Evolutionary conservation across 139 green algal species (phyloP), one percentile per base, ranked within the genome.

Genomic region (Chlamydomonas sphaeroides): DNA sequence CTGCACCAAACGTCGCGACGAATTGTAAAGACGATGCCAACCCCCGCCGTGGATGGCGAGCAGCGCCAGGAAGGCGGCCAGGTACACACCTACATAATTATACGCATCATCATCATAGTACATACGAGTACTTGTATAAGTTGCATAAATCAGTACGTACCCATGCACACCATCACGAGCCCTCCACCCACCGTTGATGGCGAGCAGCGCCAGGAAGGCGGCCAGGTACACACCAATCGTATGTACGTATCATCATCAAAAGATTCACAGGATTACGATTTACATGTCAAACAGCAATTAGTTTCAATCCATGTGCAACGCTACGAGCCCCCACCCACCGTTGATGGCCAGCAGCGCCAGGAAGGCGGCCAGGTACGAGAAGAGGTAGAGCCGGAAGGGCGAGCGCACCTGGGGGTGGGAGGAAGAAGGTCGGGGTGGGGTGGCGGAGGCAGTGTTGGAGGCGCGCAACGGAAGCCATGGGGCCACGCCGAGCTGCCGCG

Each of bases 311-410:
- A 3, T 5, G n/a, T 21, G 21, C 30, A n/a, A 6, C 68, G 30
- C 28, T 21, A 5, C 28, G 3, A 39, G 7, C 42, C n/a, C 42
- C 45, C 36, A 0, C 84, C 32, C 69, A 89, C 85, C 85, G 72
- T 86, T 84, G 36, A 77, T 53, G 3, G 84, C 59, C 48, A 89
- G 20, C 32, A 89, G 61, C 38, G 68, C 79, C 33, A 89, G 67
- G 63, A 89, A 79, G 23, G 75, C 79, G 14, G 85, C 79, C 38
- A 86, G 77, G 79, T 84, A 84, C n/a, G 73, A 70, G 73, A 89
- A 89, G 48, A 89, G 74, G 79, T 86, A 89, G 36, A 89, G 79
- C 39, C 79, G 71, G 65, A 86, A 82, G 18, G 85, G 85, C 33
- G 75, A 72, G 32, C 75, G 75, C 1, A 82, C 62, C 45, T 63